Base-by-base conservation (phyloP, 129 eudicot species). In the Silybum marianum region DNA sequence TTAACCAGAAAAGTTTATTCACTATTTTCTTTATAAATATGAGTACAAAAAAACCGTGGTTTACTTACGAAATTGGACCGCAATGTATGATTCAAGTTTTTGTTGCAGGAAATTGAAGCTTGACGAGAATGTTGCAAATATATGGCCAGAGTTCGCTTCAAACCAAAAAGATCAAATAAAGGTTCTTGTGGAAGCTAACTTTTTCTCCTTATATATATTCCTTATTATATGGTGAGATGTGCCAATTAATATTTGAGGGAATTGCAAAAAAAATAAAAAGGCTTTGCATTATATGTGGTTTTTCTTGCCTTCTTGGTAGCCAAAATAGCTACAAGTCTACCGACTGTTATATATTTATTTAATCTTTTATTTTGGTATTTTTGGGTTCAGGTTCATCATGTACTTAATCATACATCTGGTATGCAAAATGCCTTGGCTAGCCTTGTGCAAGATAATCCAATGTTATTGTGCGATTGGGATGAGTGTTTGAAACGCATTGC, bases 321-420 rank as follows among this genome's bases (percentile, higher is more conserved):
- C 44, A 6, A 10, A 7, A 39, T 40, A 40, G 12, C 12, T 9
- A 40, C 13, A 40, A 9, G 48, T 40, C 48, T 40, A 40, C 48
- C 48, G 0, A 40, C 48, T 7, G 13, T 40, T 16, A 51, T 51
- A 51, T 2, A n/a, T 51, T 51, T 51, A 51, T 13, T 51, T 14
- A 0, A 18, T 16, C 9, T 8, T 71, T 7, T 74, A 23, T 3
- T 78, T 10, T 9, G 13, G 2, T 10, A 34, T 62, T 16, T 34
- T 68, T 46, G 14, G 23, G 9, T 70, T 36, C 42, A 94, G 98
- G 95, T 94, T 81, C 96, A 94, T 86, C 98, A 94, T 82, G 96
- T 92, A 78, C 98, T 94, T 32, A 92, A 94, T 85, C 98, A 94
- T 82, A 92, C 97, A 84, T 87, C 98, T 78, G 97, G 98, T 24